Base-by-base conservation (phyloP, 2,329 filamentous ascomycete genomes). In the Paraconiothyrium brasiliense region DNA sequence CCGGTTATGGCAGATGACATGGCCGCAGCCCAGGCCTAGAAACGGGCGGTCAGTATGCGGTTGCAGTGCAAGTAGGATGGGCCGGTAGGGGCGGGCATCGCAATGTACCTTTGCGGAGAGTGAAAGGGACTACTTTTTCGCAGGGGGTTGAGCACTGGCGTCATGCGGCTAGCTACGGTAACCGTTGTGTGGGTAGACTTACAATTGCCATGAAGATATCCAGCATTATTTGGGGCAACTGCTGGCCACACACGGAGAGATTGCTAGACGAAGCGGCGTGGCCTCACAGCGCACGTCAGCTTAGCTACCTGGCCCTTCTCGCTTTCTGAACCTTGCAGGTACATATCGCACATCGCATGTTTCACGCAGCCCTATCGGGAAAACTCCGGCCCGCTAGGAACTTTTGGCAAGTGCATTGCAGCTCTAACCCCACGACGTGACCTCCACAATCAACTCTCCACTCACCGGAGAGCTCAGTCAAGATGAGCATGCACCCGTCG, bases 401-500 rank as follows among this genome's bases (percentile, higher is more conserved):
- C 67, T 70, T 67, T 68, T 62, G 58, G 56, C 57, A 46, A 46
- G 20, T 22, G 43, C 43, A 41, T 14, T 10, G 11, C 50, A 67
- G 60, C 54, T 60, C 41, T 62, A 57, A 43, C 61, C 58, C 60
- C 60, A 66, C 54, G 61, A 58, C 59, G 57, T 49, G 61, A 43
- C 49, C 62, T 43, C 57, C 32, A 48, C 39, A 44, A 49, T 34
- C 58, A 47, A 56, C 59, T 59, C 59, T 60, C 60, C 67, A 57
- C 61, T 39, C 60, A 47, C 54, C 43, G 65, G 63, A 61, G 58
- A 56, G 49, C 55, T 61, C 52, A 55, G 57, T 59, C 71, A 75
- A 65, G 22, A 79, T 79, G 76, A 86, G 81, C 77, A 86, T 97
- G 83, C 94, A 97, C 83, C 94, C 94, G 61, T 89, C 94, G 78